Base-by-base conservation (phyloP, 495 filamentous ascomycete genomes). In the Penicillium cosmopolitanum region DNA sequence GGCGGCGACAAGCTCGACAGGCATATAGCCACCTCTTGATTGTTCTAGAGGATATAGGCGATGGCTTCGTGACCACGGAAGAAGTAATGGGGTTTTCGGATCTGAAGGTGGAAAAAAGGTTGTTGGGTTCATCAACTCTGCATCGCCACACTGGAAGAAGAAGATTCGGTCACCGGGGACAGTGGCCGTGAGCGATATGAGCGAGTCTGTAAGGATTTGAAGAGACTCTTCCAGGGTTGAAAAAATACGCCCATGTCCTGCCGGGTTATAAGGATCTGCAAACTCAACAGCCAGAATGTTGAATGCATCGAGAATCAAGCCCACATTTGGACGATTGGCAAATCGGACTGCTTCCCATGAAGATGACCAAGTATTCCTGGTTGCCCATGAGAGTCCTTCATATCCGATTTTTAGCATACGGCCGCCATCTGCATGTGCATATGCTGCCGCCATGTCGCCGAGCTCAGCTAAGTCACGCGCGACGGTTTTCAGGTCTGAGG, bases 81-180 rank as follows among this genome's bases (percentile, higher is more conserved):
- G 53, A 31, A 72, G 61, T 9, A 55, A 34, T 0, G 72, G 72
- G 1, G 61, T 65, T 10, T 38, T 43, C 0, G 62, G 65, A 28
- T 75, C 64, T 6, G 55, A 55, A 6, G 66, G 64, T 31, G 58
- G 61, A 4, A 56, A 58, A 4, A 73, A 68, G 0, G 82, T 61
- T 2, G 79, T 78, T 4, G 76, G 71, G 16, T 79, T 72, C 53
- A 82, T 69, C 56, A 74, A 76, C 55, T 89, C 86, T 1, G 87
- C 88, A 67, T 90, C 88, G 4, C 77, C 83, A 51, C 89, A 86
- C 67, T 90, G 87, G n/a, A 89, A 72, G n/a, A 90, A 78, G 62
- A 82, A 89, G 52, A 90, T 89, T 57, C 86, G 86, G 34, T 88
- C 85, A 0, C 77, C 75, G 2, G 85, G 84, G 2, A 90, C 73